Conservation (phyloP, 441 rosid species). For the Erysimum pusillum region DNA sequence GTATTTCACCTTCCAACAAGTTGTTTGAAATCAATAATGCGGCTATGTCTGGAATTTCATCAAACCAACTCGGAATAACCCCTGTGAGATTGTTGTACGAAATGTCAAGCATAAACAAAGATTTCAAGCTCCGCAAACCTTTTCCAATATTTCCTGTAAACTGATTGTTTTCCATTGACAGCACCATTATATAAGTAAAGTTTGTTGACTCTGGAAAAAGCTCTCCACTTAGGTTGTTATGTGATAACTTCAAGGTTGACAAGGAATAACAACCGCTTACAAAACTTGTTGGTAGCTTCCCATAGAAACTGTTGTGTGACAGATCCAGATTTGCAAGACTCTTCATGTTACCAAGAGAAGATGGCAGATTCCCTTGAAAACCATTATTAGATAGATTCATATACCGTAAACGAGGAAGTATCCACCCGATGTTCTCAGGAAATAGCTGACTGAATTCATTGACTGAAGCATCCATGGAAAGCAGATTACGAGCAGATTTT, state of each 20-base stretch:
- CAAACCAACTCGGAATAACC: constrained; percentile 40
- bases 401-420: constrained; percentile 11
- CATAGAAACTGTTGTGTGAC: constrained; percentile 34
- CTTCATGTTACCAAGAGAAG: constrained; percentile 36
- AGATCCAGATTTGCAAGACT: not conserved
- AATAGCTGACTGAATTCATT: constrained; percentile 10
- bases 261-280: not conserved
- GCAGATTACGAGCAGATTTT: not conserved
- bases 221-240: constrained; percentile 38
- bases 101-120: fast-evolving
- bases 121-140: not conserved
- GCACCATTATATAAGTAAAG: fast-evolving
- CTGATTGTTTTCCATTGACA: constrained; percentile 32
- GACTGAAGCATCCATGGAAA: not conserved
- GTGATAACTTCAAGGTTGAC: fast-evolving
- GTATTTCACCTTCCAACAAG: constrained; percentile 36
- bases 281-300: constrained; percentile 24
- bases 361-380: constrained; percentile 35
- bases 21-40: constrained; percentile 16
- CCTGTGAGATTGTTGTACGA: constrained; percentile 19
- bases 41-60: fast-evolving
- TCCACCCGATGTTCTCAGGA: constrained; percentile 23
- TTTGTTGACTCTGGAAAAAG: not conserved
- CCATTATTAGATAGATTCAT: not conserved
- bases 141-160: constrained; percentile 37